Conservation (phyloP, 2,329 filamentous ascomycete species). For the Mycogone perniciosa region DNA sequence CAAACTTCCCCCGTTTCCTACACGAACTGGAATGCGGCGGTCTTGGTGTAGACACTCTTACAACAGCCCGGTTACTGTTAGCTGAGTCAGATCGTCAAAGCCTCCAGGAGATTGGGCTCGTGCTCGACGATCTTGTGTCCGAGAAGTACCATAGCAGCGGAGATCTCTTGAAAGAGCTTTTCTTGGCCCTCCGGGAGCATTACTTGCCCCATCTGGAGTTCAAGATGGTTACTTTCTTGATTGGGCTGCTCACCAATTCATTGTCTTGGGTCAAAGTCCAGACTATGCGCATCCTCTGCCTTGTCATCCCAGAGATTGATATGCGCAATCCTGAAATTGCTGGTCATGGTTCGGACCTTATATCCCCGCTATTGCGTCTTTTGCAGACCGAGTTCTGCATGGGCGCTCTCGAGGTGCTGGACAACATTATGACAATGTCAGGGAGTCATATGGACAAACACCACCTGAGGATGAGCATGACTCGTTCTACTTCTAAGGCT, state of each 20-base stretch:
- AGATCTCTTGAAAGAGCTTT: slow-evolving; percentile 70
- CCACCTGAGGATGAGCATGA: slow-evolving; percentile 97
- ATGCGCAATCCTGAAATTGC: slow-evolving; percentile 89
- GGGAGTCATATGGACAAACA: slow-evolving; percentile 89
- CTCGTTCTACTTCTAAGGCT: slow-evolving; percentile 73
- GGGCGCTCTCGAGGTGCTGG: slow-evolving; percentile 83
- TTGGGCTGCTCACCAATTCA: slow-evolving; percentile 85
- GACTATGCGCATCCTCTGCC: slow-evolving; percentile 82
- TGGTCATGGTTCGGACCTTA: slow-evolving; percentile 85
- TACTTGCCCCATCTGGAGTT: slow-evolving; percentile 83
- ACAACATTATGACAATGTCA: slow-evolving; percentile 92
- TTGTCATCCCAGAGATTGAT: slow-evolving; percentile 82
- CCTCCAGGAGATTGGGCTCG: slow-evolving; percentile 58
- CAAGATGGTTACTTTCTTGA: slow-evolving; percentile 78
- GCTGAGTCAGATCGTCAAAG: slow-evolving; percentile 68
- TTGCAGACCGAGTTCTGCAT: slow-evolving; percentile 92
- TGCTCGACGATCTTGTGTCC: slow-evolving; percentile 63
- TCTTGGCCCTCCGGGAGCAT: slow-evolving; percentile 65
- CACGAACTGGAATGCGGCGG: slow-evolving; percentile 64
- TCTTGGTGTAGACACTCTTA: slow-evolving; percentile 49
- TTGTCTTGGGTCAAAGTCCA: slow-evolving; percentile 86
- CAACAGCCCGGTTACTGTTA: slow-evolving; percentile 63
- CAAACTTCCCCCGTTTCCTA: slow-evolving; percentile 84
- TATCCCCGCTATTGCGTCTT: slow-evolving; percentile 82
- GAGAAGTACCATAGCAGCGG: slow-evolving; percentile 59